Evolutionary conservation across 257 asterid genomes (phyloP), one percentile per base, ranked within the genome.

Genomic region (Datura wrightii): DNA sequence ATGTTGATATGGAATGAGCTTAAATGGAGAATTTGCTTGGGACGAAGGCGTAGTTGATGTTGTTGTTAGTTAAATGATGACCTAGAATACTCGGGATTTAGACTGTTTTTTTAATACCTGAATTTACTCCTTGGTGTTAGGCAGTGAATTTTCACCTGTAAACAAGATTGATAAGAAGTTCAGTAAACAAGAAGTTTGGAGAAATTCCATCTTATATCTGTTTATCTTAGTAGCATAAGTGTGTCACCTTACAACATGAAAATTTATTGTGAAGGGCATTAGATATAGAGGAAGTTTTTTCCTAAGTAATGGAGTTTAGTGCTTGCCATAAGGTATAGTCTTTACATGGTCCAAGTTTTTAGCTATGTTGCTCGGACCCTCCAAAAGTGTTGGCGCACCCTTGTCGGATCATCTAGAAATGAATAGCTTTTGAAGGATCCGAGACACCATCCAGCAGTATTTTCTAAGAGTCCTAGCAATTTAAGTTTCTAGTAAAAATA

Each of bases 121-220:
- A 60, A 71, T 80, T 85, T 91, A 46, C 93, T 85, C 86, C 91
- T 89, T 66, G 95, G 91, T 59, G 90, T 86, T 50, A 86, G 87
- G 87, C 98, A 92, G 39, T 94, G 98, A 79, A 96, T 80, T 88
- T 93, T 94, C 71, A 93, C 90, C 99, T 96, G 93, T 37, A 88
- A 87, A 19, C 71, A 82, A 83, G 60, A 85, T 52, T 42, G 70
- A 86, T 3, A 83, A 34, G n/a, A 19, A 19, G 42, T 10, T 80
- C 63, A 70, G 83, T 46, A 83, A 80, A 79, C 58, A 16, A 81
- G 36, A 54, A 52, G 36, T 24, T 24, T 41, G 9, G 34, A n/a
- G 36, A 54, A 24, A 83, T 80, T 63, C 50, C 39, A 14, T 31
- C n/a, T 10, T 52, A 82, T 37, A 42, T 82, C 6, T 62, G 41